Percentiles rank a stretch among this genome's conserved stretches.
Evolutionary conservation across 1,284 basidiomycete species (phyloP).

Genomic region (Puccinia novopanici): DNA sequence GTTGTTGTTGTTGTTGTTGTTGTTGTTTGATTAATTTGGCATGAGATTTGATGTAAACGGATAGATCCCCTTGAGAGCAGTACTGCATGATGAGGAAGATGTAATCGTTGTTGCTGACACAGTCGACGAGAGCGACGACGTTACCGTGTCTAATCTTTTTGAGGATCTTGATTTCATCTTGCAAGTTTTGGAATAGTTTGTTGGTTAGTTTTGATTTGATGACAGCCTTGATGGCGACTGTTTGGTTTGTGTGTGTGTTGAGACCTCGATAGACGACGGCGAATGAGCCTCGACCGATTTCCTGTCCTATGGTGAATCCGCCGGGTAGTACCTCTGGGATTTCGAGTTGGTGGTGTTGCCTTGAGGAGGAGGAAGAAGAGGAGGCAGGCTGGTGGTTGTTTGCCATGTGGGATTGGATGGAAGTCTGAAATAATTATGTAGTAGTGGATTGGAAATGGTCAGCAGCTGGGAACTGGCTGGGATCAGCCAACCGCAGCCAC

Average conservation of each 20-base stretch:
- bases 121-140: constrained; percentile 89
- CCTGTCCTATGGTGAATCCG: constrained; percentile 63
- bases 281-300: constrained; percentile 78
- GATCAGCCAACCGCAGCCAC: no score
- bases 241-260: constrained; percentile 61
- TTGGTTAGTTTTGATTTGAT: constrained; percentile 81
- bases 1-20: neutral
- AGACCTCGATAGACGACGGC: constrained; percentile 94
- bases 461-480: no score
- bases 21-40: constrained; percentile 67
- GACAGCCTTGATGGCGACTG: constrained; percentile 94
- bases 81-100: constrained; percentile 99
- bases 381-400: no score
- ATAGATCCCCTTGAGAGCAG: constrained; percentile 92
- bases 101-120: constrained; percentile 83
- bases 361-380: no score
- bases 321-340: constrained; percentile 57
- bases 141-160: constrained; percentile 90
- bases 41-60: constrained; percentile 95
- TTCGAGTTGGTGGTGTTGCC: no score
- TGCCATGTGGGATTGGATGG: no score
- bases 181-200: constrained; percentile 93
- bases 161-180: constrained; percentile 95
- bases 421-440: no score
- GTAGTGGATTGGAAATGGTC: no score